A percentile compares a stretch with the other conserved stretches of the same genome.
Conservation (phyloP, 2,329 filamentous ascomycete genomes). For the Phialemonium atrogriseum region DNA sequence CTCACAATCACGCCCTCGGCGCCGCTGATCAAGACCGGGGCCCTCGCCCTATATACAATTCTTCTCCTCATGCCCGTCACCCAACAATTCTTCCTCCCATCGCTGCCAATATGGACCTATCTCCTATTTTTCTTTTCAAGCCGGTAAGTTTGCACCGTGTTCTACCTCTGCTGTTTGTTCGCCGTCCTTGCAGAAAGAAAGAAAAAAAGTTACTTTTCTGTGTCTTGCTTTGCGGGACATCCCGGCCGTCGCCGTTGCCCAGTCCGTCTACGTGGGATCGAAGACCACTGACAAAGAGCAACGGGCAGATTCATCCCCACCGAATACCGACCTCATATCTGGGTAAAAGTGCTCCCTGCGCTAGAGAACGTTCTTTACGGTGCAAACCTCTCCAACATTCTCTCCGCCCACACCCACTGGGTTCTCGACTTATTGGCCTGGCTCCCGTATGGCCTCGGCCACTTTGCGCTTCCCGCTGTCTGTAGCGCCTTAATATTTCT, state of each 20-base stretch:
- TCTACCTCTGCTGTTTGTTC: too few species aligned
- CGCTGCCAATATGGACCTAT: slow-evolving; percentile 77
- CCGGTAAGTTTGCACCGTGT: slow-evolving; percentile 55
- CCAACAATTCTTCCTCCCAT: slow-evolving; percentile 84
- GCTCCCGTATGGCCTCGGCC: slow-evolving; percentile 86
- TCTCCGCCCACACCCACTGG: slow-evolving; percentile 80
- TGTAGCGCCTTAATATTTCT: slow-evolving; percentile 75
- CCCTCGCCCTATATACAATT: slow-evolving; percentile 57
- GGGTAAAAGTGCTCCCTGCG: slow-evolving; percentile 88
- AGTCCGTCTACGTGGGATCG: slow-evolving; percentile 1
- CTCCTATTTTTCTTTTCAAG: slow-evolving; percentile 87
- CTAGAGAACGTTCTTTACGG: slow-evolving; percentile 96
- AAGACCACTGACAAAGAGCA: too few species aligned
- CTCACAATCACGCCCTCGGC: slow-evolving; percentile 76
- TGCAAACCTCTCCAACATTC: slow-evolving; percentile 89
- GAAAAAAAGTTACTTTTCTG: neutral
- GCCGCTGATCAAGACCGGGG: slow-evolving; percentile 67
- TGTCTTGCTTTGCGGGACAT: neutral
- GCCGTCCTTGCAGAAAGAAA: too few species aligned
- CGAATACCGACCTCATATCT: slow-evolving; percentile 85
- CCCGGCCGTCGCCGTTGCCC: too few species aligned
- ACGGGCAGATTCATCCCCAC: slow-evolving; percentile 78
- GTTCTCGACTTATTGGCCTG: slow-evolving; percentile 83
- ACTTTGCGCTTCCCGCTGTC: slow-evolving; percentile 79
- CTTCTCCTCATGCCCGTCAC: slow-evolving; percentile 76